Conservation (phyloP, 257 asterid genomes). For the Coffea canephora region DNA sequence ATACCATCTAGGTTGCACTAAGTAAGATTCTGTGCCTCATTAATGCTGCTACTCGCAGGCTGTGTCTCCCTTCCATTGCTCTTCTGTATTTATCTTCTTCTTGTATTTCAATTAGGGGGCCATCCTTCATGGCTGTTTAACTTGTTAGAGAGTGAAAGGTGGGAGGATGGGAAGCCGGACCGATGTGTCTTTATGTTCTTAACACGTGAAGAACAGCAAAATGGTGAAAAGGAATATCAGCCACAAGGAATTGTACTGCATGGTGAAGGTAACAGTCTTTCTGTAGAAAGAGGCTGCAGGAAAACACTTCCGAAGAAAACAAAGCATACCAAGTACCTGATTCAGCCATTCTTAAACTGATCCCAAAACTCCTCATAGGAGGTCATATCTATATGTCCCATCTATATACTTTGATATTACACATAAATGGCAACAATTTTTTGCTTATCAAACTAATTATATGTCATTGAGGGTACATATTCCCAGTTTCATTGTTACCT, state of each 20-base stretch:
- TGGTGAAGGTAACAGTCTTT: background rate
- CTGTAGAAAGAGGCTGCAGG: background rate
- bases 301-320: background rate
- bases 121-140: background rate
- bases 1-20: background rate
- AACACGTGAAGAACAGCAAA: background rate
- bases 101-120: background rate
- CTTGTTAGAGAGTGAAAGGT: background rate
- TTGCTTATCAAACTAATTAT: background rate
- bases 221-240: background rate
- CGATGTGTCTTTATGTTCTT: background rate
- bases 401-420: background rate
- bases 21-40: background rate
- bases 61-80: background rate
- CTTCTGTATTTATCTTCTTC: background rate
- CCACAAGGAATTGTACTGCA: background rate
- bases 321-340: background rate
- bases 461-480: background rate
- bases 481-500: conserved; percentile 39
- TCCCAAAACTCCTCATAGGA: background rate
- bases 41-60: background rate
- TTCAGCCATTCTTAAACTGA: background rate
- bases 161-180: background rate
- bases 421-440: background rate
- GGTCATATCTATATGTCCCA: background rate